Evolutionary conservation across 1,139 yeast species (phyloP).

Genomic region (Taphrina sp.): DNA sequence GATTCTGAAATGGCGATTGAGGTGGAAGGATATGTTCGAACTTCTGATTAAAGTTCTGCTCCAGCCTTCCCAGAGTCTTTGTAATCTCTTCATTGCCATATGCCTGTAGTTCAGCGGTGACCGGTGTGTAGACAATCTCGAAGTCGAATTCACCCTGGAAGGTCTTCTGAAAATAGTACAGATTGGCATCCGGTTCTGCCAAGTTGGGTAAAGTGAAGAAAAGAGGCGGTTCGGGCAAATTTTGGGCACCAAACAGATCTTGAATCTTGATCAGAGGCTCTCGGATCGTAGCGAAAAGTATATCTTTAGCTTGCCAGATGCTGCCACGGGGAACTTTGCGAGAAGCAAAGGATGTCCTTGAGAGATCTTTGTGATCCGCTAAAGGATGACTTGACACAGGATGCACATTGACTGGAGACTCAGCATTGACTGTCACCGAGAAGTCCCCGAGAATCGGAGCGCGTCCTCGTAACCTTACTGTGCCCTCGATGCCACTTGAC

Average conservation of each 20-base stretch:
- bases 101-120: not conserved
- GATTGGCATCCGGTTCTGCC: constrained; percentile 65
- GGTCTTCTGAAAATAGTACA: constrained; percentile 74
- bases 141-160: constrained; percentile 73
- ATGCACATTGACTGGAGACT: constrained; percentile 41
- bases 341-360: constrained; percentile 55
- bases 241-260: constrained; percentile 45
- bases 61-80: constrained; percentile 37
- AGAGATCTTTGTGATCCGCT: constrained; percentile 47
- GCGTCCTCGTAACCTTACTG: constrained; percentile 43
- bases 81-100: constrained; percentile 20
- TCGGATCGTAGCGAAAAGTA: constrained; percentile 66
- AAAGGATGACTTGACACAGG: constrained; percentile 43
- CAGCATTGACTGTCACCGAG: constrained; percentile 42
- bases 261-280: constrained; percentile 61
- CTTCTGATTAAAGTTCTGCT: constrained; percentile 51
- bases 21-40: constrained; percentile 59
- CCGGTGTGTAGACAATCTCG: constrained; percentile 54
- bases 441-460: constrained; percentile 45
- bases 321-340: constrained; percentile 69
- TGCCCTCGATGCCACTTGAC: constrained; percentile 42
- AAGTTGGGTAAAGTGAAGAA: constrained; percentile 59
- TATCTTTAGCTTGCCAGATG: constrained; percentile 77
- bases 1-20: constrained; percentile 54
- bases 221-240: constrained; percentile 46